Percentiles rank a stretch among this genome's conserved stretches.
Evolutionary conservation across 2,329 filamentous ascomycete genomes (phyloP).

Genomic region (Thelonectria discophora): DNA sequence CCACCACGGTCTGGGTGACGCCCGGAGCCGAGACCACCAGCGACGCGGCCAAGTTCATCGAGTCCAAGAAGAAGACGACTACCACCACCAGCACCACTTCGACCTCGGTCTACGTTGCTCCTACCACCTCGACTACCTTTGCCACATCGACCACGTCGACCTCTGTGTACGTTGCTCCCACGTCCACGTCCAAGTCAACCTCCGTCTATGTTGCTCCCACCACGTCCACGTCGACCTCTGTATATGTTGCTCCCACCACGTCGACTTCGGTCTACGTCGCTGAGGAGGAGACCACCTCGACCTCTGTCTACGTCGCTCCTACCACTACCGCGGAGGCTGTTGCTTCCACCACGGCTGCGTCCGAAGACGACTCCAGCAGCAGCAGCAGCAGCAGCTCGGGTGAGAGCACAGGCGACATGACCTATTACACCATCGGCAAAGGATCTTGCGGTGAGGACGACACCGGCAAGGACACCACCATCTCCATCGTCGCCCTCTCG

Average conservation of each 20-base stretch:
- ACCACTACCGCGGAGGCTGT: neutral
- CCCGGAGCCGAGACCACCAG: constrained; percentile 41
- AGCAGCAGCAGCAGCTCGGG: constrained; percentile 6
- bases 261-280: constrained; percentile 29
- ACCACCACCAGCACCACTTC: constrained; percentile 36
- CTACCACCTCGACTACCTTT: constrained; percentile 38
- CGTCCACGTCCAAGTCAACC: constrained; percentile 5
- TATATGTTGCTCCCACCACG: constrained; percentile 21
- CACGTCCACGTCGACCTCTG: constrained; percentile 27
- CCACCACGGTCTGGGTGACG: constrained; percentile 56
- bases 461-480: constrained; percentile 60
- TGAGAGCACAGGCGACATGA: constrained; percentile 69
- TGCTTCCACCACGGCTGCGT: constrained; percentile 27
- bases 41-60: constrained; percentile 21
- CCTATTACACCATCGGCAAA: constrained; percentile 76
- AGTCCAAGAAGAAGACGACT: constrained; percentile 35
- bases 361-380: constrained; percentile 21
- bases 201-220: constrained; percentile 27
- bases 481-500: constrained; percentile 76
- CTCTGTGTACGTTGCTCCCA: constrained; percentile 27
- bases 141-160: constrained; percentile 28
- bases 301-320: constrained; percentile 30
- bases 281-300: constrained; percentile 33
- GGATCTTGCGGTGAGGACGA: constrained; percentile 74
- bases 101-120: constrained; percentile 24